Evolutionary conservation across 495 filamentous ascomycete genomes (phyloP).

Genomic region (Acidiella bohemica): DNA sequence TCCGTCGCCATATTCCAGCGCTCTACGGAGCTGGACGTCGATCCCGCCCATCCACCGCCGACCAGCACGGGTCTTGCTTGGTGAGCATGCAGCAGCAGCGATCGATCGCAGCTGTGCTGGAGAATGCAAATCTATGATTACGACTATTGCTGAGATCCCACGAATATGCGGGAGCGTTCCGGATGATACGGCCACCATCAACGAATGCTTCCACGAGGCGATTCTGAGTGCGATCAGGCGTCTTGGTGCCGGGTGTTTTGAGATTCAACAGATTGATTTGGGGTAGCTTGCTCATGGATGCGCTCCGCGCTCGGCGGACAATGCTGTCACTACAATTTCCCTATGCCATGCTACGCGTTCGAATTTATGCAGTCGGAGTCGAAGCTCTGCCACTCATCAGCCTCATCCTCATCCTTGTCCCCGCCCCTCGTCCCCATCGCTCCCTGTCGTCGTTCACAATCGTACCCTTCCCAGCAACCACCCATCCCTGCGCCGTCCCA

Average conservation of each 20-base stretch:
- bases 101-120: no score
- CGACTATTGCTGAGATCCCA: no score
- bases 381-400: no score
- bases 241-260: not conserved
- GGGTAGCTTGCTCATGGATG: not conserved
- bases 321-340: not conserved
- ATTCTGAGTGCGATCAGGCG: no score
- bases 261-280: not conserved
- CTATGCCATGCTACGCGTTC: not conserved
- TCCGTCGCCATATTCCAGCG: constrained; percentile 15
- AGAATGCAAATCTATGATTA: no score
- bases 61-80: not conserved
- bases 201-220: no score
- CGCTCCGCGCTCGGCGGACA: not conserved
- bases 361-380: not conserved
- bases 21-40: constrained; percentile 6
- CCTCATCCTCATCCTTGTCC: no score
- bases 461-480: no score
- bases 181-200: no score
- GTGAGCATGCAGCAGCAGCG: no score
- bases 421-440: not conserved
- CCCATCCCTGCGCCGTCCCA: no score
- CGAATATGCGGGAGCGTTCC: no score
- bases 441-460: not conserved
- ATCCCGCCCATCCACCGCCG: not conserved